Base-by-base conservation (phyloP, 352 stramenopile genomes). In the Blastocystis sp. region DNA sequence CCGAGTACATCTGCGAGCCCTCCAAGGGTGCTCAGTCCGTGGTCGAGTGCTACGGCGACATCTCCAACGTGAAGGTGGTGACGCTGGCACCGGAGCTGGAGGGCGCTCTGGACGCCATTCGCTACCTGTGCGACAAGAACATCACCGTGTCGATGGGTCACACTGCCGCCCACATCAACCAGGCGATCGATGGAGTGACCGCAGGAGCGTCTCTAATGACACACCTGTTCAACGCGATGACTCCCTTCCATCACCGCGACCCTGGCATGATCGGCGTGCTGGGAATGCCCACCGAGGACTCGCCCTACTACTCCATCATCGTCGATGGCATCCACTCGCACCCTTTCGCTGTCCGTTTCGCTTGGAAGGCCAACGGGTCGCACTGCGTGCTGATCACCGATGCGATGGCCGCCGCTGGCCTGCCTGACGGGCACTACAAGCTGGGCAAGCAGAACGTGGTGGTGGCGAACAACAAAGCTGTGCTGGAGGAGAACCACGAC, bases 191-290 rank as follows among this genome's bases (percentile, higher is more conserved):
- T 13, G 95, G 93, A n/a, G 88, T 95, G 8, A 73, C 92, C 8
- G 88, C 90, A 64, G 95, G 95, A 6, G 91, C 95, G 18, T 92
- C 91, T 45, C 94, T 96, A 90, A 92, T 97, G 37, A 97, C 95
- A 82, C 94, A 97, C 90, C 87, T 97, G 20, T 97, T 95, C 91
- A 97, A 97, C 87, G 95, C 95, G 7, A 97, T 97, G 95, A 92
- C 91, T 26, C 91, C 93, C 4, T 97, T 97, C 91, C 94, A 97
- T 81, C 95, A 97, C 89, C 93, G 94, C 37, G 93, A 96, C 56
- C 95, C 95, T 6, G 95, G 94, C 2, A 92, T 97, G 73, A 93
- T 96, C 13, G 95, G 95, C 0, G 90, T 97, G 30, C 91, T 96
- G 9, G 94, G 94, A 11, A 65, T 91, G 70, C 66, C 73, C 73